Conservation (phyloP, 2,329 filamentous ascomycete species). For the Dichotomopilus funicola region DNA sequence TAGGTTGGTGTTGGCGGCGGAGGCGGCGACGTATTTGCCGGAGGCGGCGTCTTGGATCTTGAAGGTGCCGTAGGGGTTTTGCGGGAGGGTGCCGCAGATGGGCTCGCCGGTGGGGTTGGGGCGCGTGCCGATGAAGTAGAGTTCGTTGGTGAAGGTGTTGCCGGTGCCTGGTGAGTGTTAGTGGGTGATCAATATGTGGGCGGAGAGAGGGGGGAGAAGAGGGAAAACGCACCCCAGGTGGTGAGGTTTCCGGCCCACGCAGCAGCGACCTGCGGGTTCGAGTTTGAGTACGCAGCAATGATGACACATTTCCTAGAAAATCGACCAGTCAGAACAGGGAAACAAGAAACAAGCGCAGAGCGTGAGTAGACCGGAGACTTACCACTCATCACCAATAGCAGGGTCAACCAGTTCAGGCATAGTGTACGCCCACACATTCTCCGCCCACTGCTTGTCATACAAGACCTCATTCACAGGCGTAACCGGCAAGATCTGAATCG, state of each 20-base stretch:
- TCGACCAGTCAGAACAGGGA: neutral
- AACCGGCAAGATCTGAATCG: neutral
- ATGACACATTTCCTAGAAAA: neutral
- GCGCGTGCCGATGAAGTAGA: neutral
- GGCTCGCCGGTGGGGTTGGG: neutral
- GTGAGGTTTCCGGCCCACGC: neutral
- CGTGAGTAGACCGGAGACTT: no score
- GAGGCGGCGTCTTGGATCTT: neutral
- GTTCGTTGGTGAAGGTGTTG: neutral
- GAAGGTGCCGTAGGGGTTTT: neutral
- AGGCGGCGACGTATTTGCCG: neutral
- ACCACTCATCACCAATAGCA: neutral
- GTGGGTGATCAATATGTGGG: neutral
- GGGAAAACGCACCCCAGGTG: neutral
- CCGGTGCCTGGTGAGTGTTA: neutral
- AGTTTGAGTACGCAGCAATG: neutral
- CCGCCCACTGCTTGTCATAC: neutral
- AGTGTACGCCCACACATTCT: slow-evolving; percentile 1
- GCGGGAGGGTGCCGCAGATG: neutral
- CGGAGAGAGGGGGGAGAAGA: neutral
- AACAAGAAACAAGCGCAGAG: no score
- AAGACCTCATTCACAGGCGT: slow-evolving; percentile 1
- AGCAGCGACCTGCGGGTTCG: neutral
- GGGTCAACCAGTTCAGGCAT: neutral
- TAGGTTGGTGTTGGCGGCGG: neutral